These are phyloP conservation scores for Alternaria gansuensis DNA, from an alignment of 2,329 filamentous ascomycete species.

Conservation along the genomic window DNA sequence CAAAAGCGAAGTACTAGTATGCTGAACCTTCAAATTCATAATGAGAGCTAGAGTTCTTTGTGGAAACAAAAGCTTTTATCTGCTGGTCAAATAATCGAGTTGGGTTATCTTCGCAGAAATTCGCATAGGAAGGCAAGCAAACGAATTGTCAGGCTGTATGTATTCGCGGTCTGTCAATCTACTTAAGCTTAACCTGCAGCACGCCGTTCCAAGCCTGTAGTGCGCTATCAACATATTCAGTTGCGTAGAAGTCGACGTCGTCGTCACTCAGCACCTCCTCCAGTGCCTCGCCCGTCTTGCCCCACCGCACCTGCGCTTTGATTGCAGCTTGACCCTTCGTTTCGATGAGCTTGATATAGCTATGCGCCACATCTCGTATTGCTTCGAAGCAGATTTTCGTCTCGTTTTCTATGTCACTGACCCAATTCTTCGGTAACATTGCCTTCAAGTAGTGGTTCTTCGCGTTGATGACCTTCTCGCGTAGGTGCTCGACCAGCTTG, in stretches of 20 bases:
- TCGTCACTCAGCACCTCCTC: conserved; percentile 32
- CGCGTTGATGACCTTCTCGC: conserved; percentile 26
- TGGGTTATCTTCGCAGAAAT: not conserved
- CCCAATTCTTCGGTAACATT: conserved; percentile 28
- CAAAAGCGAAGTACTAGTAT: not conserved
- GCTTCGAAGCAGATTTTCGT: conserved; percentile 25
- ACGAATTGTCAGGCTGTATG: not conserved
- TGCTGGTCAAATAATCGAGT: not conserved
- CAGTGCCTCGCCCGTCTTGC: conserved; percentile 37
- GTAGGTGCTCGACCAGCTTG: conserved; percentile 27
- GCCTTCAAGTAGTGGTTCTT: conserved; percentile 32
- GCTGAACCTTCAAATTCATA: not conserved
- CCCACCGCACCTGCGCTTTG: conserved; percentile 35
- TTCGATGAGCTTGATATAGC: conserved; percentile 35
- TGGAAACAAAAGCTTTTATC: not conserved
- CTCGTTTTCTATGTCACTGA: conserved; percentile 22
- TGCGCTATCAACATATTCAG: conserved; percentile 45
- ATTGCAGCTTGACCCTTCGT: conserved; percentile 31
- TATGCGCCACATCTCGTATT: conserved; percentile 25
- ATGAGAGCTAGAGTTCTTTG: not conserved
- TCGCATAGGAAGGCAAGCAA: not conserved
- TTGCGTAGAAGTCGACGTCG: conserved; percentile 38
- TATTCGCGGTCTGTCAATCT: conserved; percentile 15
- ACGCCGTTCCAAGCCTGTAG: conserved; percentile 45
- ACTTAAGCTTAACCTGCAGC: conserved; percentile 47